Evolutionary conservation across 257 asterid genomes (phyloP), one percentile per base, ranked within the genome.

Genomic region (Coffea canephora): DNA sequence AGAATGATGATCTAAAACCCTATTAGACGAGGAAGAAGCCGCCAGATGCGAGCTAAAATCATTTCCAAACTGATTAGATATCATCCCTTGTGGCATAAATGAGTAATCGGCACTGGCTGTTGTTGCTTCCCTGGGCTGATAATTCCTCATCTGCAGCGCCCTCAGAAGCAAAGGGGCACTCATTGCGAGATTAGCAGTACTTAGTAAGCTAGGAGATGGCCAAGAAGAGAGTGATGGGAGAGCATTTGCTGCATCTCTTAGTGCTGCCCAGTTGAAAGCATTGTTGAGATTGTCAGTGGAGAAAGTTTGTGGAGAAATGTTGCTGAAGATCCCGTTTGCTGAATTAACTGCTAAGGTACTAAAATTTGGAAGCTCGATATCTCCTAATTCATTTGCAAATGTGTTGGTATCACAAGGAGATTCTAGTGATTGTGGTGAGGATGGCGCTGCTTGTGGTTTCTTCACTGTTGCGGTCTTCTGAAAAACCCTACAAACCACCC

Each of bases 401-500:
- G 89, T 77, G 70, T 70, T 86, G 13, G 89, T 73, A 31, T 88
- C 87, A 48, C 88, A 82, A 0, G 93, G 92, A 45, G 94, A 91
- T 14, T 88, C 97, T 69, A 83, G 84, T 50, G 96, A 90, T 39
- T 87, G 87, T 8, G 93, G 93, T 0, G 96, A 88, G 1, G 91
- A 79, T 6, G 90, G 73, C 68, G 92, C 75, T 71, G 85, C 91
- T 10, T 87, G 93, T 25, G 88, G 86, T 70, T 87, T 86, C 90
- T 89, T 94, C 48, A 87, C 76, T 6, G 81, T 75, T 5, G 91
- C 57, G 36, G 90, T 92, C 92, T 94, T 94, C 61, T 89, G 94
- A 83, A 94, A 92, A 25, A 94, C 87, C 76, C 98, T 81, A 25
- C 98, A 92, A 0, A 94, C 96, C 9, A 92, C 96, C 98, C 98